These are phyloP conservation scores for Rhytidhysteron rufulum DNA, from an alignment of 2,329 filamentous ascomycete species.

Conservation along the genomic window DNA sequence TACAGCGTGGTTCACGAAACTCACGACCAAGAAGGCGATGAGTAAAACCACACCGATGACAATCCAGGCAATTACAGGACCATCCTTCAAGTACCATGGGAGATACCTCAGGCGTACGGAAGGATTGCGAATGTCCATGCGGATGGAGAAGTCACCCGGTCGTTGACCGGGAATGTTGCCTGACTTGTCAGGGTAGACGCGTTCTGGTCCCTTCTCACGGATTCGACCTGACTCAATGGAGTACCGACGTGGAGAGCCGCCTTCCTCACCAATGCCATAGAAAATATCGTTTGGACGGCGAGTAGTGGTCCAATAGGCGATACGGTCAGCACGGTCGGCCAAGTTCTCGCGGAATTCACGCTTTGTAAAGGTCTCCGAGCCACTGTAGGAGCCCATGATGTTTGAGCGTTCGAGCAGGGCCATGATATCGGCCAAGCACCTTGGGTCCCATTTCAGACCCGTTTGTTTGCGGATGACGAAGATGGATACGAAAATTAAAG, in stretches of 20 bases:
- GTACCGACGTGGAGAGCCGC: constrained; percentile 49
- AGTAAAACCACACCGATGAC: constrained; percentile 37
- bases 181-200: constrained; percentile 2
- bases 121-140: constrained; percentile 50
- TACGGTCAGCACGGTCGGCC: constrained; percentile 60
- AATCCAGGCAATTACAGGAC: constrained; percentile 62
- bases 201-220: constrained; percentile 42
- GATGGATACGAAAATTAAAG: constrained; percentile 56
- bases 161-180: constrained; percentile 9
- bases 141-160: constrained; percentile 42
- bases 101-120: constrained; percentile 63
- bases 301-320: constrained; percentile 83
- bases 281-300: constrained; percentile 64
- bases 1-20: constrained; percentile 68
- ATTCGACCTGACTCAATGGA: constrained; percentile 47
- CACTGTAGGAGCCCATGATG: constrained; percentile 66
- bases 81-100: constrained; percentile 70
- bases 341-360: constrained; percentile 53
- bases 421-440: constrained; percentile 76
- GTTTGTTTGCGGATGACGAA: constrained; percentile 65
- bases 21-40: constrained; percentile 63
- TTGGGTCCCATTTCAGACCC: constrained; percentile 79
- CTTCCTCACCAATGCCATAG: constrained; percentile 71
- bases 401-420: constrained; percentile 78
- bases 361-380: constrained; percentile 59